A percentile compares a stretch with the other conserved stretches of the same genome.
Conservation (phyloP, 2,329 filamentous ascomycete species). For the Aspergillus sp. region DNA sequence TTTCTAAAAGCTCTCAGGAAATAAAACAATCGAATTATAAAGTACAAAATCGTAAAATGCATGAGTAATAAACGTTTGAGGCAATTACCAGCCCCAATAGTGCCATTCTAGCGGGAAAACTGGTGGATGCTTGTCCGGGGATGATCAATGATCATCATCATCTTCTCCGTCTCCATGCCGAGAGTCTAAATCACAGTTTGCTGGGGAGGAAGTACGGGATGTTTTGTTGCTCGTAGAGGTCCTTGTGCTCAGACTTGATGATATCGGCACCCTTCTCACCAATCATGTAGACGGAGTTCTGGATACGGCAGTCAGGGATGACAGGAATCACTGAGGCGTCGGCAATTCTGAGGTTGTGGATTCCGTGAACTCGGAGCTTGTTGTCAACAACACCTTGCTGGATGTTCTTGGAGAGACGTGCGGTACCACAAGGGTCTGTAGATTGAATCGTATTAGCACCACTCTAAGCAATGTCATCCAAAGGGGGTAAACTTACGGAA, state of each 20-base stretch:
- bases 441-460: not conserved
- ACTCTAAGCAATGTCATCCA: not conserved
- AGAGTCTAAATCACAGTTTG: not conserved
- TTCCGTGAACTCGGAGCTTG: slow-evolving; percentile 53
- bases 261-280: slow-evolving; percentile 49
- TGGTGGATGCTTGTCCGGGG: no score
- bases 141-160: no score
- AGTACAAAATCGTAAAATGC: no score
- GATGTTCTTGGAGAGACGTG: slow-evolving; percentile 53
- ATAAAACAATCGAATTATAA: no score
- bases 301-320: slow-evolving; percentile 57
- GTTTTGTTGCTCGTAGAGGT: slow-evolving; percentile 20
- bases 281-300: slow-evolving; percentile 62
- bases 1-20: no score
- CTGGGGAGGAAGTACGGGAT: not conserved
- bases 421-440: slow-evolving; percentile 55
- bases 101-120: no score
- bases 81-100: no score
- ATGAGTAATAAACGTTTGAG: no score
- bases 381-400: slow-evolving; percentile 32
- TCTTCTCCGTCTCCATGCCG: not conserved
- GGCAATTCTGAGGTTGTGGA: slow-evolving; percentile 55
- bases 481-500: not conserved
- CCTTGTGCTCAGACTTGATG: slow-evolving; percentile 27
- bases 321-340: slow-evolving; percentile 59